Evolutionary conservation across 768 basidiomycete species (phyloP), one percentile per base, ranked within the genome.

Genomic region (Hygrocybe punicea): DNA sequence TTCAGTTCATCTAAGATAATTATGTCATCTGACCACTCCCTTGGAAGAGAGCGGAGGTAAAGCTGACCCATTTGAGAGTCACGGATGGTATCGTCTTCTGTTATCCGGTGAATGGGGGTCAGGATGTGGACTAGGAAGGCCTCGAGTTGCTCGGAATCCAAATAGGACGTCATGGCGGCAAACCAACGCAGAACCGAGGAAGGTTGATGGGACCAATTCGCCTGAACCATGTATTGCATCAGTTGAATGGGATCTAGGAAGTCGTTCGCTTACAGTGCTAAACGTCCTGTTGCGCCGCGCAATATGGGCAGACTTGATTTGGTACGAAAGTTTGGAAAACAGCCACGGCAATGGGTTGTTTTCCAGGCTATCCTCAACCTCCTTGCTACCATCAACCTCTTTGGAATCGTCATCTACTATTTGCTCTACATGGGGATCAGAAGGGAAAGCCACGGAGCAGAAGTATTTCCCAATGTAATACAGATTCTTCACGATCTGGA

Each of bases 391-490:
- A 21, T 35, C 62, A 6, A 66, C 62, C 2, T 71, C 65, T 3
- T 68, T 71, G 6, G 71, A 71, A 13, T 69, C 69, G 17, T 63
- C 66, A 17, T 73, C 73, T 64, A 2, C 57, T 62, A 4, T 64
- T 65, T 13, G 24, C 40, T 58, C 66, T 16, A 65, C 62, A 14
- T 52, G 34, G 29, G 49, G 21, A 16, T 55, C 62, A 16, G 58
- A 53, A 5, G 58, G 29, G 23, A 65, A 53, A 16, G 78, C 71
- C 34, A 80, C 66, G 23, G 77, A 71, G 57, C 76, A 78, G 69
- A 91, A 96, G 69, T 87, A 87, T 71, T 91, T 94, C 21, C 91
- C 92, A n/a, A 96, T 74, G 66, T 89, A 94, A 65, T 95, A 93
- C 23, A 98, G 70, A 64, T 98, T 93, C 76, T 97, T 98, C 63